Evolutionary conservation across 345 rosid genomes (phyloP), one percentile per base, ranked within the genome.

Genomic region (Acer saccharum): DNA sequence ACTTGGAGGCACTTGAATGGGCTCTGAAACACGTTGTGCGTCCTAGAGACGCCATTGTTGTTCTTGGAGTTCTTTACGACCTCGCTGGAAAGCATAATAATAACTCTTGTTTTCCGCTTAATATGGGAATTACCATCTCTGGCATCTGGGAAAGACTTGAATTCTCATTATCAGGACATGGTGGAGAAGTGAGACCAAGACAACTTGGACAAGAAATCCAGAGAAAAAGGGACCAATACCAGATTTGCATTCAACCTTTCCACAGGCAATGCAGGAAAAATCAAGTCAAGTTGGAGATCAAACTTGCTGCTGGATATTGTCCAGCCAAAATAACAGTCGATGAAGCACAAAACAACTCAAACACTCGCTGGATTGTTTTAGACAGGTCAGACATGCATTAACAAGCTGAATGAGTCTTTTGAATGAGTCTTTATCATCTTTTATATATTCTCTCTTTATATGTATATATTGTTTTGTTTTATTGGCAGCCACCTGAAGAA

Each of bases 251-350:
- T 17, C 86, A 85, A 44, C 90, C 87, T 50, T 87, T 87, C 74
- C 78, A 81, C 75, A 65, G 80, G 68, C 79, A 67, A 41, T 87
- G 92, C 81, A 89, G 79, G 69, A 85, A 77, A 65, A 83, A 85
- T 71, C 81, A 88, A 88, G 87, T 87, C 78, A 89, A 89, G 71
- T 71, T 89, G 81, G 92, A 89, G 80, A 76, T 87, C 43, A 89
- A 83, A 74, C 85, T 89, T 48, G 87, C 92, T 32, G 86, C 83
- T 21, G 90, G 90, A n/a, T 77, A 78, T 64, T 79, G 87, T 69
- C 83, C 86, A 2, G 11, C 27, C 1, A 80, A 83, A 73, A 55
- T 85, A 63, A 82, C 87, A 63, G 76, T 85, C 21, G 72, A 83
- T 55, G 90, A 85, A 83, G 88, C 86, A 48, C 74, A 73, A 50